Evolutionary conservation across 75 land plant species (phyloP), one percentile per base, ranked within the genome.

Genomic region (Selaginella tamariscina): DNA sequence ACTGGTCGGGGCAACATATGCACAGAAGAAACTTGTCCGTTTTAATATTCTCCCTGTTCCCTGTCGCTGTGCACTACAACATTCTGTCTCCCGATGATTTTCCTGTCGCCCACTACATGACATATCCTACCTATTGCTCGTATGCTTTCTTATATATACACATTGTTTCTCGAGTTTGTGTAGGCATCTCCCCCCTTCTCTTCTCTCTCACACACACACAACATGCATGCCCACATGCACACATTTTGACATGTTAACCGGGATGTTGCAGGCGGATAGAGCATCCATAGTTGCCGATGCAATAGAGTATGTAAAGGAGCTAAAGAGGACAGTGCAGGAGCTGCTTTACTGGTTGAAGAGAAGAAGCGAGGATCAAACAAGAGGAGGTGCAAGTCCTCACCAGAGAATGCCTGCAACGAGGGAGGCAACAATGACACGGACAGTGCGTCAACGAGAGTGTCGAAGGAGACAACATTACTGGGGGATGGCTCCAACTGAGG

Each of bases 201-300:
- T 5, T 15, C 49, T 15, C 5, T 5, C 49, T 39, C 5, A 39
- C 49, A n/a, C n/a, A n/a, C n/a, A n/a, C n/a, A n/a, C n/a, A n/a
- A n/a, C n/a, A n/a, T n/a, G n/a, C n/a, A n/a, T n/a, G n/a, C n/a
- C n/a, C n/a, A n/a, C n/a, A n/a, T n/a, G n/a, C n/a, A n/a, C n/a
- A n/a, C n/a, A n/a, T n/a, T n/a, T n/a, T n/a, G n/a, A n/a, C n/a
- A n/a, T n/a, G n/a, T n/a, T n/a, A n/a, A n/a, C n/a, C n/a, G n/a
- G n/a, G n/a, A n/a, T 15, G 15, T 22, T 63, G 39, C 75, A 89
- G 95, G 67, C 49, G 30, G 97, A 91, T 64, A 70, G 89, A 29
- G 97, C 97, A 8, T 91, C 97, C 0, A 78, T 85, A 0, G 93
- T 88, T 24, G 79, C 76, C 20, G 97, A 88, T 68, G 97, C 93